Evolutionary conservation across 495 filamentous ascomycete species (phyloP).

Genomic region (Hypoxylon perforatum): DNA sequence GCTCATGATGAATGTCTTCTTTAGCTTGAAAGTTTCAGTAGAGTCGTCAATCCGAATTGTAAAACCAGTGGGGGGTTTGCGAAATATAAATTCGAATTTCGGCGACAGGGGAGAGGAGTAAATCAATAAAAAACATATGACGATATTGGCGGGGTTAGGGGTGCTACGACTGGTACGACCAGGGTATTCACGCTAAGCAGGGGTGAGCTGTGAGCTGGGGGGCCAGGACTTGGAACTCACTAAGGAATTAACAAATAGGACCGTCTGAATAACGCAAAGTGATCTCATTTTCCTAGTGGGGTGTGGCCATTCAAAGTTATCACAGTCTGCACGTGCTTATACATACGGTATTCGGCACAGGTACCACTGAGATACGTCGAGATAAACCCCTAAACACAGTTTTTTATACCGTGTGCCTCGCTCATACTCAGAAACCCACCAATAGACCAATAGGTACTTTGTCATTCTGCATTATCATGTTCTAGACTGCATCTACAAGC

Average conservation of each 20-base stretch:
- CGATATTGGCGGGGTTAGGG: constrained; percentile 37
- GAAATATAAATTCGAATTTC: constrained; percentile 9
- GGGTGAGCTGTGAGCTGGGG: too few relatives aligned
- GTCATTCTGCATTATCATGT: constrained; percentile 19
- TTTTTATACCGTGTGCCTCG: background rate
- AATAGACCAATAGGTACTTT: constrained; percentile 5
- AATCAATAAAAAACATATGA: constrained; percentile 40
- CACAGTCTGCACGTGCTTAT: background rate
- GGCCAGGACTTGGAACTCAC: background rate
- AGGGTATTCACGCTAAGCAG: too few relatives aligned
- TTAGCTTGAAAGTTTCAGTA: background rate
- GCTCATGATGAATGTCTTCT: constrained; percentile 63
- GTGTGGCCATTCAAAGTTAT: constrained; percentile 10
- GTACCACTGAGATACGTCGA: too few relatives aligned
- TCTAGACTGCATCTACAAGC: constrained; percentile 23
- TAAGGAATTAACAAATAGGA: constrained; percentile 2
- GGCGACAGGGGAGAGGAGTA: constrained; percentile 25
- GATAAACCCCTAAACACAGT: background rate
- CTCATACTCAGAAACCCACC: constrained; percentile 3
- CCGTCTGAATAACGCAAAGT: constrained; percentile 20
- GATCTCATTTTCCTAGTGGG: constrained; percentile 30
- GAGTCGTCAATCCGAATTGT: background rate
- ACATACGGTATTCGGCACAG: background rate
- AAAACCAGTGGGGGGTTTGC: constrained; percentile 4
- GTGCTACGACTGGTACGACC: background rate